Evolutionary conservation across 768 basidiomycete genomes (phyloP), one percentile per base, ranked within the genome.

Genomic region (Symmetrospora coprosmae): DNA sequence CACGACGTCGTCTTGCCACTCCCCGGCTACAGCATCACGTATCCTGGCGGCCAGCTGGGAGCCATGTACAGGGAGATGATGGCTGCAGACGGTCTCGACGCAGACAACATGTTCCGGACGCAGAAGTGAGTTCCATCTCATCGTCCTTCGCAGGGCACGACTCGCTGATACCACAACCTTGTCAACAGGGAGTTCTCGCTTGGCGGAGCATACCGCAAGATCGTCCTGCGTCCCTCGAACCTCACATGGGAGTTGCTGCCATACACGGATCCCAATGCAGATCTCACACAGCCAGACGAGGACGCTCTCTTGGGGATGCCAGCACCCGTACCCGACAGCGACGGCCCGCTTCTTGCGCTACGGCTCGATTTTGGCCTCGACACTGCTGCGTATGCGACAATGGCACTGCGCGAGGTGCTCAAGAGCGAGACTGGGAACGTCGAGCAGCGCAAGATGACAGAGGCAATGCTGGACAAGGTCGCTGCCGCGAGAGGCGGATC

Each of bases 1-100:
- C 87, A 88, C 68, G 92, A 99, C 72, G 86, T 97, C 58, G 81
- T 97, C 64, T 87, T 97, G 83, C 91, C 94, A n/a, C 75, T 97
- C 19, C 91, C 94, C 28, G 94, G 94, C 2, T 88, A 82, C 65
- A 87, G 92, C 68, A 87, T 97, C 19, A 84, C 84, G 33, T 96
- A 87, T 71, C 94, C 94, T 0, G 85, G 83, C 2, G 90, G 90
- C 13, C 66, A 76, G 19, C 79, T 96, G n/a, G 88, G 90, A 25
- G 84, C 91, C 66, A 78, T 81, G 50, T 96, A 92, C 72, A 78
- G 77, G 62, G 81, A 85, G 68, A 89, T 86, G 70, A 77, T 99
- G 65, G 76, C 74, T 61, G 77, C 80, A 67, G 94, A 99, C 73
- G 91, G 88, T 1, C 74, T 99, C 37, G 88, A 96, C 74, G 84